These are phyloP conservation scores for Prunus mira DNA, from an alignment of 306 rosid genomes.

Conservation along the genomic window DNA sequence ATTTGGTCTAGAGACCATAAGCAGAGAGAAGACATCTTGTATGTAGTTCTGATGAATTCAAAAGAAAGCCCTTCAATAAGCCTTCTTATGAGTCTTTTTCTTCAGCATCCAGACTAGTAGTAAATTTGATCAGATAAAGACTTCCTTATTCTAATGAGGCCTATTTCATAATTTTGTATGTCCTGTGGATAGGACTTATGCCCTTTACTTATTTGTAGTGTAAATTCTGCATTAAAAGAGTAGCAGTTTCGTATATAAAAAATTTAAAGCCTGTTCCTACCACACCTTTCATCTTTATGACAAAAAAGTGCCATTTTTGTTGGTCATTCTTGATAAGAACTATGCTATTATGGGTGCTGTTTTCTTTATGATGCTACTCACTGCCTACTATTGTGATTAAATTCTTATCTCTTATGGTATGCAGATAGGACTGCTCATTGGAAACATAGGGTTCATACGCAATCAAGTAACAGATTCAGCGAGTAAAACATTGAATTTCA, in stretches of 20 bases:
- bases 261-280: neutral
- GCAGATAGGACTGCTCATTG: constrained; percentile 76
- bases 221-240: neutral
- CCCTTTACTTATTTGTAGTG: neutral
- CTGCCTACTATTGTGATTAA: neutral
- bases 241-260: neutral
- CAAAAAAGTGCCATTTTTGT: neutral
- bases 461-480: constrained; percentile 21
- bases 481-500: constrained; percentile 41
- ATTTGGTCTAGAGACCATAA: too few relatives aligned
- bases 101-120: too few relatives aligned
- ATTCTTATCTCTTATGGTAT: neutral
- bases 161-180: neutral
- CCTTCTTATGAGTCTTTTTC: too few relatives aligned
- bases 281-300: neutral
- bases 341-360: neutral
- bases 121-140: neutral
- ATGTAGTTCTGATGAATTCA: too few relatives aligned
- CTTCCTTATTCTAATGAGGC: neutral
- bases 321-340: neutral
- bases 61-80: too few relatives aligned
- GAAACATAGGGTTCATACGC: constrained; percentile 57
- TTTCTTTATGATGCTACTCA: neutral
- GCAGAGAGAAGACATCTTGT: too few relatives aligned
- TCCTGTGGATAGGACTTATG: neutral